Evolutionary conservation across 2,329 filamentous ascomycete genomes (phyloP), one percentile per base, ranked within the genome.

Genomic region (Colletotrichum euphorbiae): DNA sequence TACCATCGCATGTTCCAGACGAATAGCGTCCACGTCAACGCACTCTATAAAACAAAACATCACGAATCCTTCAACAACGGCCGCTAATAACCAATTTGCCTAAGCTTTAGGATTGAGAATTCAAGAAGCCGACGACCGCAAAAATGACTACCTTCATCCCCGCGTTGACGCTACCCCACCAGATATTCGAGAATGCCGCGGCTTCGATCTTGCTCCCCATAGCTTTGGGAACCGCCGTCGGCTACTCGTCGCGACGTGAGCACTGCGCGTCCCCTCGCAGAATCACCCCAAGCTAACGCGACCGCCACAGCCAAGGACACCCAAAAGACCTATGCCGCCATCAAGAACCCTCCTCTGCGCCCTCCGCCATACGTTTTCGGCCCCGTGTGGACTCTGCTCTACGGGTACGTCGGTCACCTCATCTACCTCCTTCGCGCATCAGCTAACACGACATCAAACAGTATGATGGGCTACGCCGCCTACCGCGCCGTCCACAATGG

Each of bases 391-490:
- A 91, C 88, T 3, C 65, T 85, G 38, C 84, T 91, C n/a, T 91
- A 91, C 74, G 88, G 86, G 81, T 82, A 31, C 36, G 13, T 6
- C 15, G 31, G 40, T 8, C 40, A 17, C 6, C 19, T 11, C 8
- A 9, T 69, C 11, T 5, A 12, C 17, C 50, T 62, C 62, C 11
- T 19, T 40, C 19, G 54, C 60, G 67, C 58, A 31, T 24, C 15
- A 40, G 13, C 61, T 69, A 11, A 66, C 48, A 42, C 19, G 19
- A 4, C 12, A n/a, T 17, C n/a, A 8, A 43, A 21, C 40, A 83
- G 81, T 1, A 78, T 92, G 19, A 98, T 97, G 93, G 95, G 95
- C 67, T 98, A 96, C 79, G 91, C 93, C 21, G 90, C 93, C 40
- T 90, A 97, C 80, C 91, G 93, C 51, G 93, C 92, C 62, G 90